Base-by-base conservation (phyloP, 441 rosid species). In the Sinapis alba region DNA sequence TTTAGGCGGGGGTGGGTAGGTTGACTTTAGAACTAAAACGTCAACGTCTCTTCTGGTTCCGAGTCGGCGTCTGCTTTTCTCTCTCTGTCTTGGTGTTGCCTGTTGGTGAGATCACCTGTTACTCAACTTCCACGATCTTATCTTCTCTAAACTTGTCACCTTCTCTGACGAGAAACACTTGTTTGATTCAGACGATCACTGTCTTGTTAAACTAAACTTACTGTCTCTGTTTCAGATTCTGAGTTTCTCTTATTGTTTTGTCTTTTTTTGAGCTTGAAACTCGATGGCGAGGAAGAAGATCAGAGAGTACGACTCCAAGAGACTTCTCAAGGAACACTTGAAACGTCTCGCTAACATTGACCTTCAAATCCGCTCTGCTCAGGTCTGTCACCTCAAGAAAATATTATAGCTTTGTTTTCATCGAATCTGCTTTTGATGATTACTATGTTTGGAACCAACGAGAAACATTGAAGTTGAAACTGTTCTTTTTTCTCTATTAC, bases 221-320 rank as follows among this genome's bases (percentile, higher is more conserved):
- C 41, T 7, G 32, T 70, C 71, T 71, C 69, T 54, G 62, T 43
- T 71, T 79, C 71, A 62, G 63, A 65, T 71, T 75, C 73, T 84
- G 30, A 53, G 43, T 5, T 72, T 30, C 41, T 4, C 65, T 56
- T 13, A 2, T 1, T 58, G 23, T 3, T 32, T 30, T 3, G 60
- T 24, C 43, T 30, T 53, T 54, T 53, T 38, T 54, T 0, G 41
- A 24, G 45, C 1, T 57, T 41, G 59, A 6, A n/a, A 72, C 20
- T 77, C 75, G 72, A 94, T 94, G 98, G 98, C 97, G 34, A 84
- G 97, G 66, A 94, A 90, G 92, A 94, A 94, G 97, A 92, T 92
- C 81, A 94, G 94, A 84, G 98, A 94, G 84, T 89, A 89, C 68
- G 97, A 94, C 69, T 94, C 97, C 73, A 94, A 92, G 87, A 88